Base-by-base conservation (phyloP, 805 yeast genomes). In the Metschnikowia amazonensis region DNA sequence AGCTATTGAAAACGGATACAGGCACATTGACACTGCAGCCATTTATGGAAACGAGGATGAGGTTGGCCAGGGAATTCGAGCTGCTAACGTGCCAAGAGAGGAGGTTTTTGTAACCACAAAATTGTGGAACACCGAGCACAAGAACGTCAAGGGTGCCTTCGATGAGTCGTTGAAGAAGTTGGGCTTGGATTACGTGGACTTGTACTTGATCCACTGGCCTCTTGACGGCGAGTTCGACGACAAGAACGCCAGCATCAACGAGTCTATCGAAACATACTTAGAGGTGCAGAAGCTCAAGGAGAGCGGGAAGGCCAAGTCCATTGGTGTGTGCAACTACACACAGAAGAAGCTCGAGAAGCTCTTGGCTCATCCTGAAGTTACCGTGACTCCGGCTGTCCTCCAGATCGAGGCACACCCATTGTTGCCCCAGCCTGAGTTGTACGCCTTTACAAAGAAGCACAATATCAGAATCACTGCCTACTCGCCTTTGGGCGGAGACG, bases 71-170 rank as follows among this genome's bases (percentile, higher is more conserved):
- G 55, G 53, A 5, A 51, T 53, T 41, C 37, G 34, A 10, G 55
- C 51, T 10, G 45, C 51, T 4, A 44, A 43, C 14, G 46, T 52
- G 2, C 80, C 81, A 46, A 75, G 94, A 62, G 76, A 74, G 21
- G 82, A 84, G 44, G 58, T 86, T 27, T 86, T 81, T 54, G 67
- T 86, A 52, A 84, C 89, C 56, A 85, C 92, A 47, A 86, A 86
- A 60, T 69, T 86, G 50, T 79, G 84, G 84, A 69, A 74, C 49
- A 67, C 79, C n/a, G 72, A 74, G 53, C 82, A 80, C 67, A 63
- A 72, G 50, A 63, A 73, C 48, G 82, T 82, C 9, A 76, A 59
- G 28, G 67, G 59, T n/a, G 85, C 84, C 9, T 65, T 86, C 30
- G 75, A 79, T 11, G 68, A 65, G 41, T 82, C 90, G 5, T 70